Conservation (phyloP, 2,329 filamentous ascomycete species). For the Arthroderma sp. region DNA sequence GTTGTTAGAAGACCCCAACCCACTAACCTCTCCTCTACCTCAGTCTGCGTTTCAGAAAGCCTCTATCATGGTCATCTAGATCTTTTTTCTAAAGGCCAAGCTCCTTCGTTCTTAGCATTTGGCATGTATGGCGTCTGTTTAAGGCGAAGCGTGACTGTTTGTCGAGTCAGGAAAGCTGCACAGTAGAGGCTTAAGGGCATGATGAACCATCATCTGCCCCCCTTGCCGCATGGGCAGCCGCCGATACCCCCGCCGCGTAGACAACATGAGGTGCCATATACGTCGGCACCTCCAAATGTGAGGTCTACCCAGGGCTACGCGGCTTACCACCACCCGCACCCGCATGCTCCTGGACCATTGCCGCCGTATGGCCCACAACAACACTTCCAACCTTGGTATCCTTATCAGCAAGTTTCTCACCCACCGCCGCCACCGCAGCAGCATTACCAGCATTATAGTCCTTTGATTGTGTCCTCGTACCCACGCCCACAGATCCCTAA, state of each 20-base stretch:
- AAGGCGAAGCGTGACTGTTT: neutral
- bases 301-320: constrained; percentile 48
- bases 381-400: constrained; percentile 35
- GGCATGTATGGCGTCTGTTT: constrained; percentile 5
- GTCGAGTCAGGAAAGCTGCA: neutral
- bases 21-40: too few species aligned
- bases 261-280: constrained; percentile 34
- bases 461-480: constrained; percentile 32
- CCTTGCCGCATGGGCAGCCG: constrained; percentile 36
- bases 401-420: constrained; percentile 26
- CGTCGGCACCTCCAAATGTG: constrained; percentile 37
- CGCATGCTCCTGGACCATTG: constrained; percentile 35
- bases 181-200: constrained; percentile 19
- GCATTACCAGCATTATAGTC: constrained; percentile 29
- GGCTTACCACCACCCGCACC: constrained; percentile 43
- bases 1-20: too few species aligned
- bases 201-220: constrained; percentile 34
- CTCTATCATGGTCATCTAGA: too few species aligned
- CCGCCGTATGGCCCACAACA: constrained; percentile 34
- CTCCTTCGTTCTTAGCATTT: neutral
- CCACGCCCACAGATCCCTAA: constrained; percentile 30
- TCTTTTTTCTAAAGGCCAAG: too few species aligned
- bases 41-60: too few species aligned
- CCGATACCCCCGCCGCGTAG: constrained; percentile 37
- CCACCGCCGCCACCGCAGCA: constrained; percentile 29